Evolutionary conservation across 129 eudicot species (phyloP).

Genomic region (Saposhnikovia divaricata): DNA sequence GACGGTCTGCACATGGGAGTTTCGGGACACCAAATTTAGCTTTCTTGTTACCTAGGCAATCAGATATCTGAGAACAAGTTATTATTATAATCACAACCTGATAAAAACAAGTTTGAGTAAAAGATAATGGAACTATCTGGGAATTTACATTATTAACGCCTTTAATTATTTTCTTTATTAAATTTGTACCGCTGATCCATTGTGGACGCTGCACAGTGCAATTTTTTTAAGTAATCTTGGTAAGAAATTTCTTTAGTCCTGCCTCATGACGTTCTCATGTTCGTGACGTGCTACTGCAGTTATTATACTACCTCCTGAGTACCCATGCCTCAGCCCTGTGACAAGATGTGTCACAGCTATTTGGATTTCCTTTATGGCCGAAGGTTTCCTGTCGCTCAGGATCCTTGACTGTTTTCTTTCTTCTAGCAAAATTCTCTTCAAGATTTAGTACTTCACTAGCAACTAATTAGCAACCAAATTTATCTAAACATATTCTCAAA

Average conservation of each 20-base stretch:
- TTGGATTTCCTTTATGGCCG: neutral
- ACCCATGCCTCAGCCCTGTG: neutral
- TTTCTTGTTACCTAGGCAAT: neutral
- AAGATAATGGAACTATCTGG: neutral
- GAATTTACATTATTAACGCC: neutral
- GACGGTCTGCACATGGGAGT: neutral
- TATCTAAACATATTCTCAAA: neutral
- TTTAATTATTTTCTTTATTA: no score
- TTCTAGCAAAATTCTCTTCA: no score
- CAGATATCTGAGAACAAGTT: neutral
- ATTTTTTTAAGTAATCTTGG: neutral
- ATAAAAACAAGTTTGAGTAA: neutral
- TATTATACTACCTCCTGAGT: no score
- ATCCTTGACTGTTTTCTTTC: neutral
- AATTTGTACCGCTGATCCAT: neutral
- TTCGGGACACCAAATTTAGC: neutral
- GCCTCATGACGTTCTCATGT: neutral
- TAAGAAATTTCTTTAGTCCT: neutral
- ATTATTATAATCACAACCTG: neutral
- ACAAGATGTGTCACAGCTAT: neutral
- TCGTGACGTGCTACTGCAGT: no score
- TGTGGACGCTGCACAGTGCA: neutral
- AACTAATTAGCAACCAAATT: neutral
- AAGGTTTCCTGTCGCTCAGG: neutral
- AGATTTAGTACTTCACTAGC: neutral